Conservation (phyloP, 2,329 filamentous ascomycete genomes). For the Ceratocystis cubensis region DNA sequence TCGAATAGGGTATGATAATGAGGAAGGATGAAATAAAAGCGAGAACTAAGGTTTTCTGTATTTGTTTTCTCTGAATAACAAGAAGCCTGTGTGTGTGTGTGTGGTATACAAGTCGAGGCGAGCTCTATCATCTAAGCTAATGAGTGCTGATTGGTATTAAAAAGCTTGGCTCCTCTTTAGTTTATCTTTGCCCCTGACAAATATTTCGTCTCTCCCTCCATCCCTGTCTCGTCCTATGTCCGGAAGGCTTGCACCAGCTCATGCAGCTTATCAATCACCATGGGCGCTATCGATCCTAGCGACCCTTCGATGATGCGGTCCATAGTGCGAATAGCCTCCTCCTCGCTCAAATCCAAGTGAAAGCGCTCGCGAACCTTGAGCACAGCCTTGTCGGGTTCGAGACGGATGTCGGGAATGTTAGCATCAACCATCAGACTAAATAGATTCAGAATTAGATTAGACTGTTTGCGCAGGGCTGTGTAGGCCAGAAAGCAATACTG, state of each 20-base stretch:
- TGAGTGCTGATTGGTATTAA: too few species aligned
- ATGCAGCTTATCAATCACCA: constrained; percentile 90
- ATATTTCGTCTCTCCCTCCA: background rate
- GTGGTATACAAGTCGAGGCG: too few species aligned
- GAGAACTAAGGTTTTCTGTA: too few species aligned
- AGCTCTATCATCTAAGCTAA: too few species aligned
- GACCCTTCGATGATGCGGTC: constrained; percentile 85
- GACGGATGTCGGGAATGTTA: constrained; percentile 86
- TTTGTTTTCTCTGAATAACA: background rate
- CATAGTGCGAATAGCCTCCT: constrained; percentile 80
- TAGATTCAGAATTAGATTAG: constrained; percentile 82
- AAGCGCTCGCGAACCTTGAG: constrained; percentile 92
- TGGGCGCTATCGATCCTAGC: constrained; percentile 75
- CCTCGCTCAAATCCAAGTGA: constrained; percentile 79
- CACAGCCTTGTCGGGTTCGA: constrained; percentile 87
- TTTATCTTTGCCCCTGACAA: too few species aligned
- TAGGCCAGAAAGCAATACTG: constrained; percentile 95
- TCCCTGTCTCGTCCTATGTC: constrained; percentile 36
- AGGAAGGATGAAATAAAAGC: too few species aligned
- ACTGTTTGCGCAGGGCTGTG: constrained; percentile 76
- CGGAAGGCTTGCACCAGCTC: constrained; percentile 86
- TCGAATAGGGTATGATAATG: background rate
- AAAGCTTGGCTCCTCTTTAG: too few species aligned
- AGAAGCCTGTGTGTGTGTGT: background rate
- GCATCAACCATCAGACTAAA: constrained; percentile 97